phyloP scores from a whole-genome alignment of 768 basidiomycete species.

The Mycena filopes region DNA sequence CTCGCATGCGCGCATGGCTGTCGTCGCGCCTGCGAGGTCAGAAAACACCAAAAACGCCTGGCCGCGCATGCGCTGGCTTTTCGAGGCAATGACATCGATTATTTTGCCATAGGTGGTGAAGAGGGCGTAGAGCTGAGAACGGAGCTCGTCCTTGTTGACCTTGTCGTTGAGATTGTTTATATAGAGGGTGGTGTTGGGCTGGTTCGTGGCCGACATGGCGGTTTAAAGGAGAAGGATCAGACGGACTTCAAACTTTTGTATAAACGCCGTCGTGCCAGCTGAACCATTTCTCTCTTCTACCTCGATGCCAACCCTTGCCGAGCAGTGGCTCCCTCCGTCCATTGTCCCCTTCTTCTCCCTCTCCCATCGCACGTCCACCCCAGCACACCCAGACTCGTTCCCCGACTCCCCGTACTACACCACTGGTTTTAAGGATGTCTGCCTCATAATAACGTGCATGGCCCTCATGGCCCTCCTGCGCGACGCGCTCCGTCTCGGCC shows the following conservation, averaged over 20 bases:
- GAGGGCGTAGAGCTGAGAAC: slow-evolving; percentile 82
- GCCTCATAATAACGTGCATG: slow-evolving; percentile 83
- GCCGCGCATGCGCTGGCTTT: slow-evolving; percentile 86
- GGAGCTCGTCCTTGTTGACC: slow-evolving; percentile 91
- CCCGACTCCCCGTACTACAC: slow-evolving; percentile 74
- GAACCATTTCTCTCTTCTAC: slow-evolving; percentile 29
- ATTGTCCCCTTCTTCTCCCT: slow-evolving; percentile 78
- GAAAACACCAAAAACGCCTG: slow-evolving; percentile 97
- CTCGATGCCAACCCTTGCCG: slow-evolving; percentile 50
- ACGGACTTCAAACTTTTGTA: too few species aligned
- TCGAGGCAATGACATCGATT: slow-evolving; percentile 92
- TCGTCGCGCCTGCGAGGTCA: slow-evolving; percentile 90
- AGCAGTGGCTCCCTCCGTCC: slow-evolving; percentile 60
- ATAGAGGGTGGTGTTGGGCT: slow-evolving; percentile 91
- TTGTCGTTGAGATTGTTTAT: slow-evolving; percentile 94
- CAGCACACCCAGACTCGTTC: slow-evolving; percentile 76
- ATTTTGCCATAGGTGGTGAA: slow-evolving; percentile 95
- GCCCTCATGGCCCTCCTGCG: slow-evolving; percentile 88
- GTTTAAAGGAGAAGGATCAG: slow-evolving; percentile 16
- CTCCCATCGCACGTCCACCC: slow-evolving; percentile 71
- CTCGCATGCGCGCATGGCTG: slow-evolving; percentile 92
- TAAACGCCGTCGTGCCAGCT: too few species aligned
- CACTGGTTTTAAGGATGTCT: slow-evolving; percentile 82
- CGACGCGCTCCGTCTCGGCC: slow-evolving; percentile 75
- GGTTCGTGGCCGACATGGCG: slow-evolving; percentile 48